These are phyloP conservation scores for Exophiala lecanii-corni DNA, from an alignment of 2,329 filamentous ascomycete species.

Conservation along the genomic window DNA sequence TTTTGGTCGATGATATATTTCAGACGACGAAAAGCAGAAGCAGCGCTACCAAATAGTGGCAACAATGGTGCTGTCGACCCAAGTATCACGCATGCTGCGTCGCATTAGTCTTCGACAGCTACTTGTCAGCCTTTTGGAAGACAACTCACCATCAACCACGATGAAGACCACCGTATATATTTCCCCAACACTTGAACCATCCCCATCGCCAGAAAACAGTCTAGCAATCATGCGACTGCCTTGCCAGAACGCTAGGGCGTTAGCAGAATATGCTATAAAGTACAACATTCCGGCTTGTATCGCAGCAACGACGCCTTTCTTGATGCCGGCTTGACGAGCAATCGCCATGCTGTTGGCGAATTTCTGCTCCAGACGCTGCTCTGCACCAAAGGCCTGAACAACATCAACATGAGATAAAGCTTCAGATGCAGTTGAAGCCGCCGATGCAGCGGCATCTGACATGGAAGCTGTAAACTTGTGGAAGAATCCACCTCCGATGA, in stretches of 20 bases:
- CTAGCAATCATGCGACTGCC: slow-evolving; percentile 45
- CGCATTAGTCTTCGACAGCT: too few relatives aligned
- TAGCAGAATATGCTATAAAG: slow-evolving; percentile 32
- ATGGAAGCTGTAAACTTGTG: slow-evolving; percentile 43
- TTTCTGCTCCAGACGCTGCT: slow-evolving; percentile 38
- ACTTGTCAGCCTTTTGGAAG: too few relatives aligned
- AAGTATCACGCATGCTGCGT: slow-evolving; percentile 43
- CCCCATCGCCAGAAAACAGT: slow-evolving; percentile 23
- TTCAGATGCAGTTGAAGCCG: slow-evolving; percentile 56
- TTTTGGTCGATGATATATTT: slow-evolving; percentile 52
- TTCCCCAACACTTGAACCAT: slow-evolving; percentile 43
- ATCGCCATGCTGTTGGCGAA: slow-evolving; percentile 29
- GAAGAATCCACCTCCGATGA: slow-evolving; percentile 41
- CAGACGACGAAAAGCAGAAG: slow-evolving; percentile 54
- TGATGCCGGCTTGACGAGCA: slow-evolving; percentile 28
- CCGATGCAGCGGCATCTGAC: slow-evolving; percentile 49
- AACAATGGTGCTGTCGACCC: slow-evolving; percentile 44
- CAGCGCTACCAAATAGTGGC: slow-evolving; percentile 46
- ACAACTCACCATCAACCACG: slow-evolving; percentile 47
- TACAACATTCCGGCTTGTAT: slow-evolving; percentile 31
- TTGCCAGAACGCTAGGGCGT: slow-evolving; percentile 35
- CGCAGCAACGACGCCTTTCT: slow-evolving; percentile 29
- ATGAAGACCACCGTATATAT: slow-evolving; percentile 54
- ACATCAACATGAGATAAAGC: slow-evolving; percentile 47
- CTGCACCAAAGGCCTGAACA: slow-evolving; percentile 52